phyloP scores from a whole-genome alignment of 164 flowering plant species.

The Sedum album region DNA sequence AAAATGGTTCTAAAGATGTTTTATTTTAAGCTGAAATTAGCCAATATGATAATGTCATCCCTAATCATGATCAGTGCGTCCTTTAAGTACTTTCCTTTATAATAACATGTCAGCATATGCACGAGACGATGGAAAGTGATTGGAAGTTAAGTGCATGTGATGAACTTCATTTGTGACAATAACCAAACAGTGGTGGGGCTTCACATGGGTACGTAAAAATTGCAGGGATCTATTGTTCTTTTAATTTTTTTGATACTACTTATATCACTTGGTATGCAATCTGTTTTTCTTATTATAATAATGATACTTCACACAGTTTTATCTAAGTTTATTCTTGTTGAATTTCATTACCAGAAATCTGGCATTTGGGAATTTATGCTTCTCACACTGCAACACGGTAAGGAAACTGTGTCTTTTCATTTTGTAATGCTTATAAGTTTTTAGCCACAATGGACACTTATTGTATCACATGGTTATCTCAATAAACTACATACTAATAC shows the following conservation, averaged over 20 bases:
- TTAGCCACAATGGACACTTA: neutral
- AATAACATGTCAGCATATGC: slow-evolving; percentile 3
- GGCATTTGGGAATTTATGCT: neutral
- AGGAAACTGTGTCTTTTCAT: neutral
- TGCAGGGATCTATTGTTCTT: neutral
- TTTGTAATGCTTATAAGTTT: neutral
- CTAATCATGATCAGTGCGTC: slow-evolving; percentile 1
- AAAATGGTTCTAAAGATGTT: neutral
- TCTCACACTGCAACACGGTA: neutral
- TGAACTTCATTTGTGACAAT: slow-evolving; percentile 5
- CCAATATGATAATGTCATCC: neutral
- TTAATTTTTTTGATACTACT: too few relatives aligned
- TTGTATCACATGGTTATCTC: neutral
- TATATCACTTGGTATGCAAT: neutral
- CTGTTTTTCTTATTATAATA: neutral
- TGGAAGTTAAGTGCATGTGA: slow-evolving; percentile 6
- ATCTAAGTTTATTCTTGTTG: neutral
- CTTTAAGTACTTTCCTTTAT: neutral
- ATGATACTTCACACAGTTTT: neutral
- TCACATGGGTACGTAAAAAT: neutral
- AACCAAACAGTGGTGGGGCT: neutral
- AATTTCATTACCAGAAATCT: neutral
- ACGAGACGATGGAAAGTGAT: neutral
- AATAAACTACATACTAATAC: neutral
- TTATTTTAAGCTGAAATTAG: neutral